A percentile compares a stretch with the other conserved stretches of the same genome.
Evolutionary conservation across 169 alveolate species (phyloP).

Genomic region (Hepatocystis sp.): DNA sequence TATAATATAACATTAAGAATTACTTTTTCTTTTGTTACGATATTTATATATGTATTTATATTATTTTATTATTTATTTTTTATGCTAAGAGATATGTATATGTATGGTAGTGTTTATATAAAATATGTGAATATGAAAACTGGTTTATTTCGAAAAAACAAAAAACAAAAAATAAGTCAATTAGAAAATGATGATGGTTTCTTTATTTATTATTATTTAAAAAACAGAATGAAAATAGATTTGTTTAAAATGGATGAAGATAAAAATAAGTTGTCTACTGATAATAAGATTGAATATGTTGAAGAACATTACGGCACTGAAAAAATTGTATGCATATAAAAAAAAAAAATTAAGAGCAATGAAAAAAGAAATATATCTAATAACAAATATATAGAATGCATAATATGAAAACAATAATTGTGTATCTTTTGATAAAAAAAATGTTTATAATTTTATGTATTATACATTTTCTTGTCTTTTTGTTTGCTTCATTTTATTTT

Average conservation of each 20-base stretch:
- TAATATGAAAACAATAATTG: no score
- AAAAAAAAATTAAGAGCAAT: neutral
- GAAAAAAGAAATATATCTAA: neutral
- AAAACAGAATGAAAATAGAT: constrained; percentile 18
- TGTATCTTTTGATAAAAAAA: no score
- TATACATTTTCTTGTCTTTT: no score
- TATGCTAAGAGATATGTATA: constrained; percentile 64
- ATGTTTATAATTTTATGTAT: no score
- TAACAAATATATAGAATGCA: neutral
- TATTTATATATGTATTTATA: constrained; percentile 61
- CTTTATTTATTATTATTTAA: constrained; percentile 32
- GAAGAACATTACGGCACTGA: constrained; percentile 13
- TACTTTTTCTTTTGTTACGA: constrained; percentile 24
- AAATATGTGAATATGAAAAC: constrained; percentile 18
- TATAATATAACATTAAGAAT: constrained; percentile 40
- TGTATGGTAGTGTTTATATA: constrained; percentile 17
- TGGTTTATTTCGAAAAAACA: neutral
- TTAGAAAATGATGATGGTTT: neutral
- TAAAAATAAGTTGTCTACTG: neutral
- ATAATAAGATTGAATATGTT: neutral
- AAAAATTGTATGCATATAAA: neutral
- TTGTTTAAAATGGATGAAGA: neutral
- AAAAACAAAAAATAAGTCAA: no score
- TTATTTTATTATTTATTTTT: constrained; percentile 51
- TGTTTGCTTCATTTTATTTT: no score